Evolutionary conservation across 139 green algal genomes (phyloP).

Genomic region (Yamagishiella unicocca): DNA sequence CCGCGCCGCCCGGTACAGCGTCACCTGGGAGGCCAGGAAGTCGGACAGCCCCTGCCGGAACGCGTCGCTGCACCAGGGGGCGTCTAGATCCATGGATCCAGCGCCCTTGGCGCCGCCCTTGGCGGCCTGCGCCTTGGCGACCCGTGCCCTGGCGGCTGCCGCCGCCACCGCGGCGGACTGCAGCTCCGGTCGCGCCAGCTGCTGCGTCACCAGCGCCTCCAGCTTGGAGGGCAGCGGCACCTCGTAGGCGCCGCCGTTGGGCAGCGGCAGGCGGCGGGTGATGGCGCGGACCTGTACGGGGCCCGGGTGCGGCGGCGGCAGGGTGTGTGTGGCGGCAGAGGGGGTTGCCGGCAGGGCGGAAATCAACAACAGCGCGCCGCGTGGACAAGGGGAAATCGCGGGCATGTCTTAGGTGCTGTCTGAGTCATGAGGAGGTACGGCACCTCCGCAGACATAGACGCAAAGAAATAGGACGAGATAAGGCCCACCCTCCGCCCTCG

Average conservation of each 20-base stretch:
- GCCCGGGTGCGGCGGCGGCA: neutral
- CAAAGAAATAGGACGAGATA: too few relatives aligned
- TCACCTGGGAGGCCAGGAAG: constrained; percentile 69
- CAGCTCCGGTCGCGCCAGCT: constrained; percentile 51
- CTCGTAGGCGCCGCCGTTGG: constrained; percentile 46
- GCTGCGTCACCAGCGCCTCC: constrained; percentile 49
- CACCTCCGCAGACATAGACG: too few relatives aligned
- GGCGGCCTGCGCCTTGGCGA: neutral
- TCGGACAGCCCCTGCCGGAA: constrained; percentile 59
- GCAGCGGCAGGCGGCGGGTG: constrained; percentile 34
- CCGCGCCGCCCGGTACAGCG: constrained; percentile 51
- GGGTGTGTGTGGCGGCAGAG: neutral
- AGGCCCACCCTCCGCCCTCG: too few relatives aligned
- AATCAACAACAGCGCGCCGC: too few relatives aligned
- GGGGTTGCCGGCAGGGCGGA: too few relatives aligned
- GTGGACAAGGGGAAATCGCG: too few relatives aligned
- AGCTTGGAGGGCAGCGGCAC: constrained; percentile 70
- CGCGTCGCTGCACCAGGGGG: constrained; percentile 60
- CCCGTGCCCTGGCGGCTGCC: neutral
- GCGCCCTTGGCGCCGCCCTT: neutral
- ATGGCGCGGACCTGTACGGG: constrained; percentile 45
- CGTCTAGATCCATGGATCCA: constrained; percentile 10
- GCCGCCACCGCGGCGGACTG: neutral
- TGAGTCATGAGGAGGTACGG: too few relatives aligned
- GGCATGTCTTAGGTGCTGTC: too few relatives aligned